Conservation (phyloP, 2,329 filamentous ascomycete species). For the Hypoxylon sp. region DNA sequence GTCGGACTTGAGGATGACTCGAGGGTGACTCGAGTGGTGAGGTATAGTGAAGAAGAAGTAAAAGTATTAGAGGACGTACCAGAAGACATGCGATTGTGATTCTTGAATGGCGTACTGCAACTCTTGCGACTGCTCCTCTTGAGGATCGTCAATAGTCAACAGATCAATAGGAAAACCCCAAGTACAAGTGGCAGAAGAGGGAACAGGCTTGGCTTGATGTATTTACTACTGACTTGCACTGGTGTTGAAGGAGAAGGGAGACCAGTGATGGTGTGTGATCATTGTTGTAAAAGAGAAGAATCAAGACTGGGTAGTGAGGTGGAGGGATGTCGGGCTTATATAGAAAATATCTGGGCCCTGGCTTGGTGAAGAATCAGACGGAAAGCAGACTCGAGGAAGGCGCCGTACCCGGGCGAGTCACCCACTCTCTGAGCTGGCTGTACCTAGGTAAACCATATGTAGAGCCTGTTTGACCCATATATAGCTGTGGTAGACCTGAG, state of each 20-base stretch:
- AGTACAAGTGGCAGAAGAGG: no score
- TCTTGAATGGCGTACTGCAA: no score
- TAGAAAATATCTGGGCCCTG: background rate
- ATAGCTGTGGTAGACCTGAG: background rate
- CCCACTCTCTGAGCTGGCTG: no score
- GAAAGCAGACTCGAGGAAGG: background rate
- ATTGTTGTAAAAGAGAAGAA: background rate
- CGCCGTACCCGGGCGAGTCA: background rate
- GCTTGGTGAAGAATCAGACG: background rate
- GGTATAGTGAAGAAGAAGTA: background rate
- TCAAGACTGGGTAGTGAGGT: background rate
- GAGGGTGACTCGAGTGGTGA: background rate
- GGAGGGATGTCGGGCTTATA: background rate
- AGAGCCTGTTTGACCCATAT: background rate
- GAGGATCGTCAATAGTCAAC: no score
- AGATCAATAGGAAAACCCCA: no score
- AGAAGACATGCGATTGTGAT: background rate
- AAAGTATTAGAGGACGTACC: background rate
- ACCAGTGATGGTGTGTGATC: background rate
- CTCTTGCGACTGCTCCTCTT: no score
- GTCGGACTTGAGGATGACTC: background rate
- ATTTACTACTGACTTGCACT: no score
- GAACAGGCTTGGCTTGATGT: no score
- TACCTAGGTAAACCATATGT: no score
- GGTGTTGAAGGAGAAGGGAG: no score